phyloP scores from a whole-genome alignment of 2,329 filamentous ascomycete species.

The Stemphylium beticola region DNA sequence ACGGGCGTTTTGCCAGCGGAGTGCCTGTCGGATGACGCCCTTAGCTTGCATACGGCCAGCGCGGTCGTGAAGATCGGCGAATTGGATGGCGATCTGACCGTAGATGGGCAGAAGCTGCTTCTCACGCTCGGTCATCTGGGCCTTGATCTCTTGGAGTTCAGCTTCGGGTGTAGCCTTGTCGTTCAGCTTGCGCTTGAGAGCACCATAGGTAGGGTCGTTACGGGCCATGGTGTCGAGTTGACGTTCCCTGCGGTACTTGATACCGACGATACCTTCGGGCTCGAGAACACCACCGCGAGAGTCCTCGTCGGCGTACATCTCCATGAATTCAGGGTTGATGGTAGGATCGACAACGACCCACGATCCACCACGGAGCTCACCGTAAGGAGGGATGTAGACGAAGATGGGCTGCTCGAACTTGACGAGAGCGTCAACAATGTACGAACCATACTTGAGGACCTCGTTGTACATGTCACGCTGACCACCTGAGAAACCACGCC shows the following conservation, averaged over 20 bases:
- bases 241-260: slow-evolving; percentile 98
- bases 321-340: slow-evolving; percentile 96
- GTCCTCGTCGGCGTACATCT: slow-evolving; percentile 98
- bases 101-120: slow-evolving; percentile 91
- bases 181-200: slow-evolving; percentile 79
- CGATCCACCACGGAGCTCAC: slow-evolving; percentile 96
- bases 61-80: slow-evolving; percentile 95
- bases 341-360: slow-evolving; percentile 99
- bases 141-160: slow-evolving; percentile 78
- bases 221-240: slow-evolving; percentile 98
- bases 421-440: slow-evolving; percentile 97
- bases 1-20: slow-evolving; percentile 87
- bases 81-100: slow-evolving; percentile 92
- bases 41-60: slow-evolving; percentile 98
- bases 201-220: slow-evolving; percentile 81
- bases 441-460: slow-evolving; percentile 98
- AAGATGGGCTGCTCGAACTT: slow-evolving; percentile 99
- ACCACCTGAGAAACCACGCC: slow-evolving; percentile 99
- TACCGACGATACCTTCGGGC: slow-evolving; percentile 96
- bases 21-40: slow-evolving; percentile 82
- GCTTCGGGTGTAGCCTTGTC: slow-evolving; percentile 73
- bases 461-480: slow-evolving; percentile 99
- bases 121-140: slow-evolving; percentile 83
- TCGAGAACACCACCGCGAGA: slow-evolving; percentile 96
- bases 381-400: slow-evolving; percentile 96